These are phyloP conservation scores for Leccinum angustisporum DNA, from an alignment of 1,284 basidiomycete species.

Conservation along the genomic window DNA sequence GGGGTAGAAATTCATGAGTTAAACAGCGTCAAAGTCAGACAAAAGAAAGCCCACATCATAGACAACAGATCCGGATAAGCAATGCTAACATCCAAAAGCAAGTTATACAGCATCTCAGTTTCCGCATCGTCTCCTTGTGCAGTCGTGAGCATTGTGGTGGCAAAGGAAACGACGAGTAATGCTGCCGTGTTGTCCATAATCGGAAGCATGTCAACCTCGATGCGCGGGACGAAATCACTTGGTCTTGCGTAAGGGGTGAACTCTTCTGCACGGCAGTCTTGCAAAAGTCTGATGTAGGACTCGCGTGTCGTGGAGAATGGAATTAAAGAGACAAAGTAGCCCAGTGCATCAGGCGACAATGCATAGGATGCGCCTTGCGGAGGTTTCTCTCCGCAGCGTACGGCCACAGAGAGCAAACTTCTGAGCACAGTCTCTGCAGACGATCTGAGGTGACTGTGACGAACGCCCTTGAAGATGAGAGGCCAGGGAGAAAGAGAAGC, in stretches of 20 bases:
- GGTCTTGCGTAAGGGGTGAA: slow-evolving; percentile 40
- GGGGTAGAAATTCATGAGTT: slow-evolving; percentile 11
- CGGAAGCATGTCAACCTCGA: slow-evolving; percentile 63
- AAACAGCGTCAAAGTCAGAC: slow-evolving; percentile 2
- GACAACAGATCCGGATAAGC: slow-evolving; percentile 74
- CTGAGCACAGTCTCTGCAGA: slow-evolving; percentile 59
- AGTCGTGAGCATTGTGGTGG: slow-evolving; percentile 74
- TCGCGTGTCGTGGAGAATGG: slow-evolving; percentile 62
- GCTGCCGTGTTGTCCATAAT: slow-evolving; percentile 67
- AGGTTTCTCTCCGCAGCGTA: slow-evolving; percentile 44
- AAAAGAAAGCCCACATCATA: slow-evolving; percentile 56
- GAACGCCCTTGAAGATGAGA: slow-evolving; percentile 82
- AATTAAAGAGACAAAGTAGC: slow-evolving; percentile 81
- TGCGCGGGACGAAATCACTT: slow-evolving; percentile 49
- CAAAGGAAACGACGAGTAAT: slow-evolving; percentile 73
- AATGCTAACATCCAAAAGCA: slow-evolving; percentile 75
- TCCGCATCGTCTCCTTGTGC: slow-evolving; percentile 82
- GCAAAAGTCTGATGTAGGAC: slow-evolving; percentile 59
- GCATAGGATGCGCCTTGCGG: slow-evolving; percentile 41
- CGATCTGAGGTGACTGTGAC: slow-evolving; percentile 63
- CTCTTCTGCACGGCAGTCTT: slow-evolving; percentile 57
- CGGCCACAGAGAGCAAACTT: slow-evolving; percentile 57
- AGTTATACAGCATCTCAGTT: slow-evolving; percentile 75
- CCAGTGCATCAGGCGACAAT: slow-evolving; percentile 62
- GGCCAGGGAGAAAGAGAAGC: slow-evolving; percentile 80